Evolutionary conservation across 2,329 filamentous ascomycete genomes (phyloP).

Genomic region (Amesomyces nigricolor): DNA sequence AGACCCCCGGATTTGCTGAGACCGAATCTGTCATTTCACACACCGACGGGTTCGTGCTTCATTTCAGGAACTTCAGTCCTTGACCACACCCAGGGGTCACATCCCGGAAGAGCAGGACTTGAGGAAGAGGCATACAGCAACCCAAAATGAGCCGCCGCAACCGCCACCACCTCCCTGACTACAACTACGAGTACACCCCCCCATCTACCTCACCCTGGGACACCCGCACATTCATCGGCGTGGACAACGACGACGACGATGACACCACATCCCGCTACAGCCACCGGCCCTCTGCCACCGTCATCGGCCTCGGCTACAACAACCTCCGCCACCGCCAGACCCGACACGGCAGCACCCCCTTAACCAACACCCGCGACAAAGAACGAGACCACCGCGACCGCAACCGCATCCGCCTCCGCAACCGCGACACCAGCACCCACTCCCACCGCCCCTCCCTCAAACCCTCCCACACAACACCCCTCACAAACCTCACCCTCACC

Average conservation of each 20-base stretch:
- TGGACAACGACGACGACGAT: background rate
- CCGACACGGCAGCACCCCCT: background rate
- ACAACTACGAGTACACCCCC: conserved; percentile 7
- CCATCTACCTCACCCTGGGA: conserved; percentile 4
- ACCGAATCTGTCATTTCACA: background rate
- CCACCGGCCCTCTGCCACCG: conserved; percentile 6
- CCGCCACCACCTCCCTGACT: conserved; percentile 2
- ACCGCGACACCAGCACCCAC: background rate
- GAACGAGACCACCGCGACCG: background rate
- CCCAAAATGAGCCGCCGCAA: conserved; percentile 11
- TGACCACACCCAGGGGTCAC: no score
- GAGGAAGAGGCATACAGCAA: background rate
- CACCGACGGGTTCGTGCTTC: background rate
- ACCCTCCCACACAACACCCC: background rate
- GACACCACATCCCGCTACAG: background rate
- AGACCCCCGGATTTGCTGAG: background rate
- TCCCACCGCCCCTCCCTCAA: background rate
- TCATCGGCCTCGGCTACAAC: conserved; percentile 8
- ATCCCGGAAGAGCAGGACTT: no score
- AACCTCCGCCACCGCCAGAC: background rate
- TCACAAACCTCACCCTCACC: background rate
- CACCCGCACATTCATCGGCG: conserved; percentile 3
- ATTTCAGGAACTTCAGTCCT: background rate
- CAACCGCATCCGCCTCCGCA: no score
- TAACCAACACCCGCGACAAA: background rate